These are phyloP conservation scores for Plantago coronopus DNA, from an alignment of 305 asterid genomes.

Conservation along the genomic window DNA sequence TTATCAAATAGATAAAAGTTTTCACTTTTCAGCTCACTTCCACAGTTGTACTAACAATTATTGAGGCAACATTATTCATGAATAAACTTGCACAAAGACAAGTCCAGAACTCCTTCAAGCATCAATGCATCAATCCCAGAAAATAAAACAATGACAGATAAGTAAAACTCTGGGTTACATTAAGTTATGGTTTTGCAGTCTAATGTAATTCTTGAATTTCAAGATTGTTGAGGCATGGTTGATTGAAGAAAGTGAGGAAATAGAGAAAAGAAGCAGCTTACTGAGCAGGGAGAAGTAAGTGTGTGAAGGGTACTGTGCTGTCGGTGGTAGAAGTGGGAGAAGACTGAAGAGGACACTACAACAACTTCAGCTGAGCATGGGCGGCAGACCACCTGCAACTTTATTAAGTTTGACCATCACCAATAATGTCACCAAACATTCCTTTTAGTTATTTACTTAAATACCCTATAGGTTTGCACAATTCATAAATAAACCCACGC, in stretches of 20 bases:
- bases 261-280: background rate
- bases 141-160: background rate
- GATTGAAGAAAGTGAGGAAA: background rate
- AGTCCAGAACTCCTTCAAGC: background rate
- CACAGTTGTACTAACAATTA: no score
- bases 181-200: background rate
- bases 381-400: no score
- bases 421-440: no score
- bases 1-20: background rate
- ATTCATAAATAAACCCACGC: no score
- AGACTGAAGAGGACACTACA: no score
- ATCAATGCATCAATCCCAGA: background rate
- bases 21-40: background rate
- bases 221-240: background rate
- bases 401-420: no score
- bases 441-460: no score
- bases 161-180: background rate
- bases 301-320: background rate
- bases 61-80: no score
- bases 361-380: no score
- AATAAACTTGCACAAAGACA: background rate
- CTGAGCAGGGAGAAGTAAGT: background rate
- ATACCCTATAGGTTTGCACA: no score
- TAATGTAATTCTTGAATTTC: background rate
- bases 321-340: background rate